Conservation (phyloP, 306 rosid species). For the Carpinus fangiana region DNA sequence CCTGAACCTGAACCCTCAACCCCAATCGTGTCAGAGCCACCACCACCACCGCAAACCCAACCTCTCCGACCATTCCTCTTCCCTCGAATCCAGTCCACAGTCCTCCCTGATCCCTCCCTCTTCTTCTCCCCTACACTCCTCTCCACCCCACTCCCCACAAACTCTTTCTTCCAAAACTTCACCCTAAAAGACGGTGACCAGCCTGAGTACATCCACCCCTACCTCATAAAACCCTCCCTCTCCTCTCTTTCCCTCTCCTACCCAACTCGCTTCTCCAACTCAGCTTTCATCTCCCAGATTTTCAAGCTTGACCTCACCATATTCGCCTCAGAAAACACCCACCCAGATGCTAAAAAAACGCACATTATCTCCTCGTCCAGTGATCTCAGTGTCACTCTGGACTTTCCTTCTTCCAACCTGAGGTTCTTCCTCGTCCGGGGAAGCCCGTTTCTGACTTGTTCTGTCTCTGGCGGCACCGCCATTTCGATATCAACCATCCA, state of each 20-base stretch:
- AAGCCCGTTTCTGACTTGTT: conserved; percentile 66
- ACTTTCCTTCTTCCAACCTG: conserved; percentile 68
- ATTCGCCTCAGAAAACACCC: conserved; percentile 34
- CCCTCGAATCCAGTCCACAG: conserved; percentile 55
- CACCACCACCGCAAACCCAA: conserved; percentile 1
- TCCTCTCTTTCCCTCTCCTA: conserved; percentile 65
- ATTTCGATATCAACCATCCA: conserved; percentile 31
- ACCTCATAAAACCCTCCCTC: conserved; percentile 59
- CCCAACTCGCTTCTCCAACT: conserved; percentile 50
- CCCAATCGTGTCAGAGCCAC: no score
- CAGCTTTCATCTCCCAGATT: conserved; percentile 51
- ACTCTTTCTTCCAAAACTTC: conserved; percentile 89
- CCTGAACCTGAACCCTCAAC: no score
- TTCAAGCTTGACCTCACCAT: conserved; percentile 68
- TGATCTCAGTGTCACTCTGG: conserved; percentile 78
- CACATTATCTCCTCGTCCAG: conserved; percentile 64
- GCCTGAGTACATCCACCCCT: conserved; percentile 85
- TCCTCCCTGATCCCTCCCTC: conserved; percentile 84
- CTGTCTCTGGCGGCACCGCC: conserved; percentile 40
- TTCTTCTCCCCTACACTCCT: conserved; percentile 65
- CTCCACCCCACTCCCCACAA: conserved; percentile 74
- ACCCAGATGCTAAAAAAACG: conserved; percentile 27
- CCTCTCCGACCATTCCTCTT: conserved; percentile 35
- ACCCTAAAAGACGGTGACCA: conserved; percentile 74
- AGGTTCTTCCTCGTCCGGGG: conserved; percentile 76